Evolutionary conservation across 805 yeast species (phyloP), one percentile per base, ranked within the genome.

Genomic region (Myxozyma neglecta): DNA sequence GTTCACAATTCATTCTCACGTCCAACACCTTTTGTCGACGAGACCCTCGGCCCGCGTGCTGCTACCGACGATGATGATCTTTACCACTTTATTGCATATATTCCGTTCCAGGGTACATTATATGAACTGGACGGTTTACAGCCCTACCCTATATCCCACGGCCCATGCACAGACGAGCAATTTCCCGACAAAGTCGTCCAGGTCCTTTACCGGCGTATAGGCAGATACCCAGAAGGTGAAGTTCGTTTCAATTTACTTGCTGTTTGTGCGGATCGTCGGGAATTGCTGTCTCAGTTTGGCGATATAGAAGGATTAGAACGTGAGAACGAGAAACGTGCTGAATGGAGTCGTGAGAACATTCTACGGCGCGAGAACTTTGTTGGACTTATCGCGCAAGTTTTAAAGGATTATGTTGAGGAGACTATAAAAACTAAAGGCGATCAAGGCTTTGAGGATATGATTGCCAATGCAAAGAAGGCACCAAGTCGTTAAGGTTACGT

Each of bases 41-140:
- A 81, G 35, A 60, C 64, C 8, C 63, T 67, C 37, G 48, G 43
- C 10, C 59, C 44, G 14, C 53, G 59, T 10, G 42, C 46, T 4
- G 60, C 63, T 1, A 52, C 60, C 35, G 63, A 59, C 36, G 76
- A 75, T 9, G 77, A 75, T 44, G 80, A 80, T 40, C 64, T 84
- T 8, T 86, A 78, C 72, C 90, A 86, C 68, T 86, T 84, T 66
- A 76, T 85, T 46, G 86, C 88, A 0, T 86, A 81, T 70, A 71
- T 83, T 1, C 75, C 75, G 14, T 70, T 73, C 39, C 72, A 80
- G 56, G 83, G 81, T 34, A 70, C 71, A 37, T 74, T 86, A 13
- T 83, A 82, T 69, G 90, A 86, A 69, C 73, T 86, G 53, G 90
- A 86, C 70, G 90, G 90, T 1, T 75, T 86, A 55, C 83, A 81